Conservation (phyloP, 768 basidiomycete species). For the Xerocomus brunneocitrinus region DNA sequence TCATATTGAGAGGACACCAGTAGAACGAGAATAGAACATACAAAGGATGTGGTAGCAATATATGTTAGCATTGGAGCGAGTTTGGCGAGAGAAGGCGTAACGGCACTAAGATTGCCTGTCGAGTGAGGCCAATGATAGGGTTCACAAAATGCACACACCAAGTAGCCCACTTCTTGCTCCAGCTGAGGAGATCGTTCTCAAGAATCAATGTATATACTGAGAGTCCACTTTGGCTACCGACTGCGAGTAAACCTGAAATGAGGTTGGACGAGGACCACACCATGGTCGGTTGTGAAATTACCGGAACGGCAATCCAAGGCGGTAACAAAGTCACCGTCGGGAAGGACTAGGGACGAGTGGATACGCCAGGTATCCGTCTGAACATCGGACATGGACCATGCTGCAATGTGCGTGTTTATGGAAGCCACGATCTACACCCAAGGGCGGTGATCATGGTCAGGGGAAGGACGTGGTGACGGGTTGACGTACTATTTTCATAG, state of each 20-base stretch:
- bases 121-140: constrained; percentile 10
- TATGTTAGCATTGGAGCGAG: constrained; percentile 77
- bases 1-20: constrained; percentile 5
- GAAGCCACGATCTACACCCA: constrained; percentile 64
- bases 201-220: constrained; percentile 74
- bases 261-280: constrained; percentile 22
- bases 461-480: not conserved
- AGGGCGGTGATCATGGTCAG: constrained; percentile 5
- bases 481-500: constrained; percentile 72
- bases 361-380: constrained; percentile 67
- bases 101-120: constrained; percentile 34
- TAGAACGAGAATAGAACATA: constrained; percentile 30
- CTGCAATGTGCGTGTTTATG: constrained; percentile 61
- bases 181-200: constrained; percentile 78
- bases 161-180: constrained; percentile 75
- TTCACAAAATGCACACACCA: constrained; percentile 38
- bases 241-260: constrained; percentile 64
- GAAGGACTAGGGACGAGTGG: constrained; percentile 74
- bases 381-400: constrained; percentile 72
- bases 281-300: constrained; percentile 26
- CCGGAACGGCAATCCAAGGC: constrained; percentile 74
- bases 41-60: constrained; percentile 61
- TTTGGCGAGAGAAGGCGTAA: constrained; percentile 47
- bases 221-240: constrained; percentile 56
- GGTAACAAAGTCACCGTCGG: constrained; percentile 50